A percentile compares a stretch with the other conserved stretches of the same genome.
Conservation (phyloP, 1,284 basidiomycete genomes). For the Ustanciosporium gigantosporum region DNA sequence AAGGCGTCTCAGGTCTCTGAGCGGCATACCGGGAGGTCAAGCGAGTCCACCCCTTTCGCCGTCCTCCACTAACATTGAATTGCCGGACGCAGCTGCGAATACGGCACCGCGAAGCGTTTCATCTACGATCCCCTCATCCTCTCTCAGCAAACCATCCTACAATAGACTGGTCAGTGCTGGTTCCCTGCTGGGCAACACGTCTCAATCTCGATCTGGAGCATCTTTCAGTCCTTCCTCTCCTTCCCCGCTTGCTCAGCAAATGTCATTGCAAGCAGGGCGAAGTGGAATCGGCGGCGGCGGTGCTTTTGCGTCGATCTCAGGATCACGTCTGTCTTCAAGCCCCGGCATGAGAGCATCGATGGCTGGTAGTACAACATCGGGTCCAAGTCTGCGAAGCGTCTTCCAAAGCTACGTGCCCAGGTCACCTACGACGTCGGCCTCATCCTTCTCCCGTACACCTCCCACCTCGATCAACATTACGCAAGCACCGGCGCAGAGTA, state of each 20-base stretch:
- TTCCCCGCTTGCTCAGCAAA: slow-evolving; percentile 45
- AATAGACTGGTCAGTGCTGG: slow-evolving; percentile 12
- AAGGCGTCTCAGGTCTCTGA: slow-evolving; percentile 24
- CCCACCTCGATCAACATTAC: slow-evolving; percentile 14
- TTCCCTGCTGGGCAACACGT: slow-evolving; percentile 2
- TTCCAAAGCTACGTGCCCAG: slow-evolving; percentile 44
- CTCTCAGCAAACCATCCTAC: slow-evolving; percentile 5
- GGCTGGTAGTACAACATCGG: slow-evolving; percentile 7
- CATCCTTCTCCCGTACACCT: slow-evolving; percentile 27
- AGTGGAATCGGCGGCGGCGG: background rate
- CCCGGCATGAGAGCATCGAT: slow-evolving; percentile 20
- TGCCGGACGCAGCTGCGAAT: slow-evolving; percentile 13
- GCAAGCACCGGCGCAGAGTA: slow-evolving; percentile 4
- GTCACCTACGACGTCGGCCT: slow-evolving; percentile 15
- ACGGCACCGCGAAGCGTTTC: slow-evolving; percentile 10
- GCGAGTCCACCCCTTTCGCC: slow-evolving; percentile 25
- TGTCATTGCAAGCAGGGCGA: slow-evolving; percentile 13
- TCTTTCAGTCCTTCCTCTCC: slow-evolving; percentile 49
- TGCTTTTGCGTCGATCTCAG: slow-evolving; percentile 9
- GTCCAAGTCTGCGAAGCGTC: slow-evolving; percentile 35
- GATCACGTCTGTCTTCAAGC: slow-evolving; percentile 9
- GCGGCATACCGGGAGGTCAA: slow-evolving; percentile 16
- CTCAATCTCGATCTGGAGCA: slow-evolving; percentile 20
- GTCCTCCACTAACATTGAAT: slow-evolving; percentile 5
- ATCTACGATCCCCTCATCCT: slow-evolving; percentile 4